These are phyloP conservation scores for Oemleria cerasiformis DNA, from an alignment of 306 rosid genomes.

Conservation along the genomic window DNA sequence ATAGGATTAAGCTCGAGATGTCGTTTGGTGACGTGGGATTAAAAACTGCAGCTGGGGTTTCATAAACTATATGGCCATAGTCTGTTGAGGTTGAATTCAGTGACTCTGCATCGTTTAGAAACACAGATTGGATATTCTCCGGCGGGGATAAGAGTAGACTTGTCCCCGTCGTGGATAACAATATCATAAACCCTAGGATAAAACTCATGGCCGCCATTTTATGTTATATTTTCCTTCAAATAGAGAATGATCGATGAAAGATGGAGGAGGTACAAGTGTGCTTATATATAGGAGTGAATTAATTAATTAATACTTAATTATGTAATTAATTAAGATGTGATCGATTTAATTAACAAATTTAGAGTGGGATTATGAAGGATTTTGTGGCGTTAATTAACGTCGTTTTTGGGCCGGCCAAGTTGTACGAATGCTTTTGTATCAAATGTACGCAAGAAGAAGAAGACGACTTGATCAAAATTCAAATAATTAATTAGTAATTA, in stretches of 20 bases:
- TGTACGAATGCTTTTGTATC: conserved; percentile 18
- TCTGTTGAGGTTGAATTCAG: conserved; percentile 54
- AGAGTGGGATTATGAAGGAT: not conserved
- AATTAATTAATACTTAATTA: not conserved
- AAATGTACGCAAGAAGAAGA: conserved; percentile 9
- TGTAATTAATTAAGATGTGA: too few species aligned
- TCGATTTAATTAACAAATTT: not conserved
- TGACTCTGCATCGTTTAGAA: conserved; percentile 41
- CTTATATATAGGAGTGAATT: not conserved
- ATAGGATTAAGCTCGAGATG: conserved; percentile 36
- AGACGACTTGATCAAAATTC: not conserved
- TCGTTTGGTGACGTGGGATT: conserved; percentile 47
- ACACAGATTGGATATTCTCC: conserved; percentile 16
- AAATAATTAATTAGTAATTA: too few species aligned
- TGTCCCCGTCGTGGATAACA: not conserved
- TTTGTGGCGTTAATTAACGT: conserved; percentile 4
- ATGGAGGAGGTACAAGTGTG: not conserved
- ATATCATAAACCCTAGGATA: not conserved
- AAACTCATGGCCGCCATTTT: not conserved
- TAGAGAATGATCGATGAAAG: not conserved
- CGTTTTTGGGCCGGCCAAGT: conserved; percentile 20
- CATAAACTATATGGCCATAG: conserved; percentile 52
- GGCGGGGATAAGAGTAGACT: conserved; percentile 27
- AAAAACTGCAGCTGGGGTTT: conserved; percentile 42
- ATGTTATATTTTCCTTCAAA: not conserved